Evolutionary conservation across 129 eudicot species (phyloP), one percentile per base, ranked within the genome.

Genomic region (Oenanthe sinensis): DNA sequence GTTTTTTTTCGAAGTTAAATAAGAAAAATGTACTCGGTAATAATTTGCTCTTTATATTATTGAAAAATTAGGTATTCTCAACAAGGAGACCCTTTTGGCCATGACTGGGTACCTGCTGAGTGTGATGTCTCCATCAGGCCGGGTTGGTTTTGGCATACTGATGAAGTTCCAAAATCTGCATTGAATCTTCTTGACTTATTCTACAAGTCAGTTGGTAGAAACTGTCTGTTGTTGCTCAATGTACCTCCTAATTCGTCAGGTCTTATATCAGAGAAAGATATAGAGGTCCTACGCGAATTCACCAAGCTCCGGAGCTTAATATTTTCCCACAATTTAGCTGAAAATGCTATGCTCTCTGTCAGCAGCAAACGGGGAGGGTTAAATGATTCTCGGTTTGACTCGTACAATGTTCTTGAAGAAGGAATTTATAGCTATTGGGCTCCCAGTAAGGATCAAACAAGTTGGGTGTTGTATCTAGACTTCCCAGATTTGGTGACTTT

Each of bases 71-170:
- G 89, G 68, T 93, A 91, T 83, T 89, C 95, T 13, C 89, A 83
- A 69, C 85, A 77, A n/a, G 93, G 98, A 50, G 97, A 94, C 75
- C 93, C 86, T 17, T 76, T 60, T n/a, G 97, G 98, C 26, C 91
- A 82, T 24, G 97, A 94, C 74, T 91, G 98, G 98, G 89, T 94
- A 45, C 98, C 92, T 52, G 82, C 98, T 3, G 97, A 89, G 49
- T 94, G 98, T 75, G 97, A 94, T 24, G 97, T 91, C 75, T 94
- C 98, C 36, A 94, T 94, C 71, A 81, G 98, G 54, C 90, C 97
- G 0, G 96, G 97, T 79, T 94, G 98, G 98, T 94, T 94, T 79
- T 94, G 98, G 98, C 98, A 94, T 73, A 80, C 88, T 69, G 84
- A 92, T 0, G 86, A 94, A 84, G 45, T 74, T 71, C 98, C 97